Base-by-base conservation (phyloP, 176 grass and related monocot species). In the Phyllostachys edulis region DNA sequence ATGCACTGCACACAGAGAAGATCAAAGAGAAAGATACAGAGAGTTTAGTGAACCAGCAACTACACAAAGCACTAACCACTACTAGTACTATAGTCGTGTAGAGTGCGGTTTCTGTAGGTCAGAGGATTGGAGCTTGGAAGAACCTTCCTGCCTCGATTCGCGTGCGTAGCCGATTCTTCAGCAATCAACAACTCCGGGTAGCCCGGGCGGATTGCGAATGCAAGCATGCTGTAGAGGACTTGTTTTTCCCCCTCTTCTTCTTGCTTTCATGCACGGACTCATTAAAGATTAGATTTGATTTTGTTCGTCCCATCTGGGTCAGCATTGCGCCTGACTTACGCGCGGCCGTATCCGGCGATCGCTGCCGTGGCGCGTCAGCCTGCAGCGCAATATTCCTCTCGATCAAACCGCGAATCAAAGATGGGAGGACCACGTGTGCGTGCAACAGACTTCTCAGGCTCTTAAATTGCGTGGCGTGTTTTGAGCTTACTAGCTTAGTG, bases 321-420 rank as follows among this genome's bases (percentile, higher is more conserved):
- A 81, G 78, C 61, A 1, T 24, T 49, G 62, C 78, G 32, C 18
- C 20, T n/a, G 62, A 27, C 12, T 13, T 24, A 23, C 60, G 76
- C 57, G 24, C 40, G 47, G 63, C 52, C 32, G 71, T 62, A 14
- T 82, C 61, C 71, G 71, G 57, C 80, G 74, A 71, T 74, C 87
- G 60, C 68, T 59, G 29, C 67, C 87, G 47, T 47, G 41, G 26
- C 49, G 38, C 75, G 87, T 84, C 74, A 63, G 87, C 46, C 26
- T 32, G 64, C 68, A 46, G 29, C 67, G 16, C 40, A 27, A 5
- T 17, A 5, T 61, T 42, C 14, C 38, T 12, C 51, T 15, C 18
- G 44, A 9, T 21, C 54, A n/a, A 63, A 57, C 15, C 8, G 57
- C 46, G 39, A 41, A 18, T 50, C 0, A 16, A 18, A n/a, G 6